Conservation (phyloP, 805 yeast species). For the Wickerhamiella sorbophila region DNA sequence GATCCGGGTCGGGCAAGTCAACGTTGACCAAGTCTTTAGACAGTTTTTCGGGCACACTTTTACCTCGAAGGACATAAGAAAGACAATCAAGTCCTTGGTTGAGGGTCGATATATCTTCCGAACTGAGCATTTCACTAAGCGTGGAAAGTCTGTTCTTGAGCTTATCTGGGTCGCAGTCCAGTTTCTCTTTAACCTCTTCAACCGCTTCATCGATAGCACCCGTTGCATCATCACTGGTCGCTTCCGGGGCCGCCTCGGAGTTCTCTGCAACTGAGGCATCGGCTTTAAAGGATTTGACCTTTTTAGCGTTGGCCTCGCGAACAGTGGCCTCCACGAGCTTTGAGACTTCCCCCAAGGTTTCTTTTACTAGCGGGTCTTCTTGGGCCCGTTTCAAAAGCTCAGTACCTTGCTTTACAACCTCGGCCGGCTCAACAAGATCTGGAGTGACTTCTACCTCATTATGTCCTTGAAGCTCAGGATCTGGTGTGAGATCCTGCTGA, state of each 20-base stretch:
- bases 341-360: conserved; percentile 5
- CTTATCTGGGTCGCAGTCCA: conserved; percentile 2
- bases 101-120: conserved; percentile 11
- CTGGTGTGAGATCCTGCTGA: no score
- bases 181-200: conserved; percentile 2
- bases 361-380: conserved; percentile 4
- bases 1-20: conserved; percentile 13
- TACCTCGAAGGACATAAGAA: conserved; percentile 10
- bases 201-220: conserved; percentile 5
- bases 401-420: conserved; percentile 1
- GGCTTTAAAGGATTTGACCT: background rate
- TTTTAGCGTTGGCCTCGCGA: conserved; percentile 1
- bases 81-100: conserved; percentile 12
- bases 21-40: conserved; percentile 9
- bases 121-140: conserved; percentile 11
- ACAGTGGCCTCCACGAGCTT: conserved; percentile 6
- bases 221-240: background rate
- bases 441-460: no score
- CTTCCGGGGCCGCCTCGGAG: background rate
- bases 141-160: conserved; percentile 11
- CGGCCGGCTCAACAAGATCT: background rate
- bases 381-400: conserved; percentile 1
- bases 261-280: background rate
- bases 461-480: no score
- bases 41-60: conserved; percentile 10